These are phyloP conservation scores for Magnolia changhungtana DNA, from an alignment of 164 flowering plant species.

Conservation along the genomic window DNA sequence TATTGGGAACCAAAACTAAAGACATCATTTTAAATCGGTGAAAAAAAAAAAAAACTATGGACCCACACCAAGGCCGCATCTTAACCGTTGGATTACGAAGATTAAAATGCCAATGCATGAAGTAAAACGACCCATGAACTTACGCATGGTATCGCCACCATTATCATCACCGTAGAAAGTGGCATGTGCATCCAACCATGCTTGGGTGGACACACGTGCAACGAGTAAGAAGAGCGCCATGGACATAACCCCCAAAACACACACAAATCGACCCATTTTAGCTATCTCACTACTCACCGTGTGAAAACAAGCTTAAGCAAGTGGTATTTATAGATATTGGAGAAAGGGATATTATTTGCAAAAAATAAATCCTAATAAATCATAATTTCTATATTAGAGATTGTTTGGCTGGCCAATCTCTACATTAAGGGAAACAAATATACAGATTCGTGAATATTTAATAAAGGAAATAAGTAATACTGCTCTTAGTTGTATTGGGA, in stretches of 20 bases:
- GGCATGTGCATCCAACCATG: slow-evolving; percentile 1
- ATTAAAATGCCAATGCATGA: no score
- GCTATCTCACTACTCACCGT: not conserved
- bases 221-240: not conserved
- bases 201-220: not conserved
- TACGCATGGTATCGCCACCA: not conserved
- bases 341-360: not conserved
- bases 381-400: not conserved
- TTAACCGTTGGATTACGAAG: no score
- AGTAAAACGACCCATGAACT: not conserved
- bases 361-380: not conserved
- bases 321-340: not conserved
- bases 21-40: not conserved
- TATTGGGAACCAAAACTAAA: no score
- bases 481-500: no score
- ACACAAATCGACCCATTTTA: not conserved
- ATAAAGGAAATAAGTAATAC: not conserved
- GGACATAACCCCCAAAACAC: not conserved
- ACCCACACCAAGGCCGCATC: no score
- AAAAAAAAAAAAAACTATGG: not conserved
- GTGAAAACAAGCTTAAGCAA: not conserved
- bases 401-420: not conserved
- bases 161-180: not conserved
- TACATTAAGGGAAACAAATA: not conserved
- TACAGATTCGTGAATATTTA: not conserved